These are phyloP conservation scores for Phytophthora ohioensis DNA, from an alignment of 352 stramenopile genomes.

Conservation along the genomic window DNA sequence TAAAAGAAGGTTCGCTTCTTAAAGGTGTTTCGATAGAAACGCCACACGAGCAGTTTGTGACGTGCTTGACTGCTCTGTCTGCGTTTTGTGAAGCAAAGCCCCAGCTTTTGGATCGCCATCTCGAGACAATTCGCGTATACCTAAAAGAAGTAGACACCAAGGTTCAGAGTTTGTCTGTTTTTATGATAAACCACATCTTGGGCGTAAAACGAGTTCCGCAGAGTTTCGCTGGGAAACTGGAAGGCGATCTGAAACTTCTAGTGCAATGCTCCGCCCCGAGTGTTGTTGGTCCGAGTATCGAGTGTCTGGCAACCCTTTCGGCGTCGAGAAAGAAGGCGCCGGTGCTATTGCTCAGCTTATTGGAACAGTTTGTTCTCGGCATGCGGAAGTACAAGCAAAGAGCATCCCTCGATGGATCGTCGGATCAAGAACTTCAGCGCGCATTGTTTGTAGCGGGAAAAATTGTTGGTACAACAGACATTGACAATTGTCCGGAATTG, in stretches of 20 bases:
- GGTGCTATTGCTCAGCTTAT: constrained; percentile 60
- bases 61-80: constrained; percentile 80
- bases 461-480: constrained; percentile 73
- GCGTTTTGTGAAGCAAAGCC: constrained; percentile 81
- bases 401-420: constrained; percentile 46
- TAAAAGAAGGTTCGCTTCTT: constrained; percentile 77
- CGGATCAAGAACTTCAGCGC: constrained; percentile 65
- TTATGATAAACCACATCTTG: constrained; percentile 74
- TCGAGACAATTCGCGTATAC: constrained; percentile 82
- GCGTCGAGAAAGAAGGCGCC: constrained; percentile 51
- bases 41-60: constrained; percentile 67
- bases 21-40: constrained; percentile 64
- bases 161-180: constrained; percentile 69
- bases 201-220: constrained; percentile 59
- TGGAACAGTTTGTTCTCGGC: constrained; percentile 73
- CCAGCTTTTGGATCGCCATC: constrained; percentile 58
- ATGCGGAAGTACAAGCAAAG: constrained; percentile 58
- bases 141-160: constrained; percentile 67
- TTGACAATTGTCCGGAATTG: constrained; percentile 55
- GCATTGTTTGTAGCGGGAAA: constrained; percentile 77
- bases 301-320: constrained; percentile 74
- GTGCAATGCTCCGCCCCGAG: constrained; percentile 78
- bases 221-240: constrained; percentile 52
- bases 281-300: constrained; percentile 81
- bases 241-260: constrained; percentile 72